Evolutionary conservation across 2,329 filamentous ascomycete genomes (phyloP), one percentile per base, ranked within the genome.

Genomic region (Neonectria magnoliae): DNA sequence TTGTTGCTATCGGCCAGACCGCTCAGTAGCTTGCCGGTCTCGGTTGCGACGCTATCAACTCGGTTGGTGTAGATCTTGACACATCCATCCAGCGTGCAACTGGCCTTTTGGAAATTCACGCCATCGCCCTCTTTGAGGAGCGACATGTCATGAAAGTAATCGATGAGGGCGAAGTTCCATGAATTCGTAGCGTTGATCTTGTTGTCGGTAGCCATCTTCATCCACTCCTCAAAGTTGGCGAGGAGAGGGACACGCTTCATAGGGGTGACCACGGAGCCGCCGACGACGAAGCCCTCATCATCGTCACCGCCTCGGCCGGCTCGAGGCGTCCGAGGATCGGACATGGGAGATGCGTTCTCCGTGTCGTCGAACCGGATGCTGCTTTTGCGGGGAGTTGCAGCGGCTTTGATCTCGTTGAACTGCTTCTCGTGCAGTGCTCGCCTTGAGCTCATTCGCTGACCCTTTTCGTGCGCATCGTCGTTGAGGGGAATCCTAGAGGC

Each of bases 151-250:
- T 99, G 95, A 76, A 99, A 99, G 81, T 99, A 99, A 80, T 99
- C 96, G 77, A 99, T 99, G 18, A 99, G 87, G n/a, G 96, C 96
- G 81, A 99, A 98, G 79, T 98, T 98, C 96, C 96, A 99, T 31
- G 94, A 98, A 80, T 99, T 99, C 64, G 91, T 90, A 53, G 96
- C 95, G 78, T 98, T 99, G 85, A 99, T 99, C 81, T 96, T 96
- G 82, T 99, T 99, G 83, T 99, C 96, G 16, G 96, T 98, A 2
- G 96, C 96, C 94, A 99, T 97, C 85, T 98, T 99, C 94, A 99
- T 98, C 96, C 95, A 98, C 78, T 99, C 96, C 79, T 99, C 96
- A 74, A 98, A 99, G 81, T 99, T 99, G 75, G 96, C 96, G 59
- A 99, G 84, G 73, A 99, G 92, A 1, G 96, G 96, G 29, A 97